These are phyloP conservation scores for Fragosphaeria purpurea DNA, from an alignment of 2,329 filamentous ascomycete genomes.

Conservation along the genomic window DNA sequence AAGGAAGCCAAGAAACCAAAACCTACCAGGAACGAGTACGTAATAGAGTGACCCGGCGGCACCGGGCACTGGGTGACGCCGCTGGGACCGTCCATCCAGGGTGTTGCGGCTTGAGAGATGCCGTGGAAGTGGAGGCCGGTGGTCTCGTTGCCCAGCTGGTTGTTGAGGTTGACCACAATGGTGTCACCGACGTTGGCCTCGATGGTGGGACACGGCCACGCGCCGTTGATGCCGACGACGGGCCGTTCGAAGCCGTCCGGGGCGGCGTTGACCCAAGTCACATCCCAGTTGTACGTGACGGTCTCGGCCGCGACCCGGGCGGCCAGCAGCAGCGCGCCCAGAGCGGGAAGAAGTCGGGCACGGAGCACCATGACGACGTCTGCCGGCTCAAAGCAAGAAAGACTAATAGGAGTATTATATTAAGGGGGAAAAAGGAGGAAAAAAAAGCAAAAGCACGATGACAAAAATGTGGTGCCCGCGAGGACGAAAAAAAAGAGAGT, in stretches of 20 bases:
- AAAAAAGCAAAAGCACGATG: neutral
- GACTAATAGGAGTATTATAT: too few relatives aligned
- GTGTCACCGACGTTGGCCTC: conserved; percentile 41
- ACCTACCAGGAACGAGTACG: conserved; percentile 40
- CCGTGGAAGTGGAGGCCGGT: conserved; percentile 51
- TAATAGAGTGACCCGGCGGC: conserved; percentile 39
- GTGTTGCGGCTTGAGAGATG: conserved; percentile 41
- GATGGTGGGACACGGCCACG: conserved; percentile 51
- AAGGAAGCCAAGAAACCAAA: neutral
- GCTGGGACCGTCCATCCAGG: conserved; percentile 48
- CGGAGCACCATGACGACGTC: neutral
- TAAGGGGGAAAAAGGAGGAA: neutral
- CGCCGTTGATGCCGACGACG: conserved; percentile 45
- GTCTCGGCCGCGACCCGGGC: conserved; percentile 19
- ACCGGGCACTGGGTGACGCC: conserved; percentile 46
- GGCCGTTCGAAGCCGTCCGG: conserved; percentile 28
- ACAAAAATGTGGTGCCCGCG: neutral
- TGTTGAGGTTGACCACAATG: conserved; percentile 37
- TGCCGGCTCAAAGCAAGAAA: neutral
- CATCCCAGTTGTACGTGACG: conserved; percentile 28
- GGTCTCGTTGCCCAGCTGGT: conserved; percentile 42
- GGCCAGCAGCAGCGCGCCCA: conserved; percentile 13
- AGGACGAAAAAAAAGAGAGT: neutral
- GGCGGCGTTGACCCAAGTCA: conserved; percentile 29
- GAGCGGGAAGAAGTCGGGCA: neutral